Evolutionary conservation across 441 rosid species (phyloP), one percentile per base, ranked within the genome.

Genomic region (Populus hybrid): DNA sequence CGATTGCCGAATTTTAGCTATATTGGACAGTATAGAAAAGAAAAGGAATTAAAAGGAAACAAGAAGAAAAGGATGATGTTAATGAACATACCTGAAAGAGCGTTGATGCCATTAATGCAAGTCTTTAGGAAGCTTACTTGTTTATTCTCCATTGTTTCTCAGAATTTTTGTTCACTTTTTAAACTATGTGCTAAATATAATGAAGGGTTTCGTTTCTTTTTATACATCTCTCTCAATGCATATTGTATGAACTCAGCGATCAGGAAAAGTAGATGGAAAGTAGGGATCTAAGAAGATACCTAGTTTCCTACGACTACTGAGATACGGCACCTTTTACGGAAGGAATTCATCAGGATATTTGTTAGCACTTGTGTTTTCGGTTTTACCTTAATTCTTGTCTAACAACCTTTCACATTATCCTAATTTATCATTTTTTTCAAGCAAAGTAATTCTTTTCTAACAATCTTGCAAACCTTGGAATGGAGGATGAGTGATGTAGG

Each of bases 31-130:
- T 46, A 46, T 46, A 46, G 57, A 46, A 46, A 2, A 87, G 12
- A 14, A 83, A 26, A 53, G 82, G 63, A 34, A 78, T 50, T 28
- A 87, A 70, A 77, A 85, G 79, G 53, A 85, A 79, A 86, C 85
- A 82, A 73, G 87, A 85, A 83, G 80, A 3, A 84, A 86, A 30
- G 18, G 26, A 71, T 24, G 63, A 46, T 14, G 63, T 11, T 14
- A 11, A 16, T 28, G 24, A 10, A 28, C 23, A 80, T 57, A 18
- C 87, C 86, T 83, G 78, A n/a, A 78, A 70, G 10, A 24, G 68
- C 76, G 19, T 73, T 73, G 26, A 73, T 32, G 64, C 75, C 75
- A 34, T 73, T 73, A 3, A 73, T 19, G 68, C 75, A 73, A 12
- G 68, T 61, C 50, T 73, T 73, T 8, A 73, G 50, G 75, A 61